These are phyloP conservation scores for Nannochloropsis salina DNA, from an alignment of 108 stramenopile genomes.

Conservation along the genomic window DNA sequence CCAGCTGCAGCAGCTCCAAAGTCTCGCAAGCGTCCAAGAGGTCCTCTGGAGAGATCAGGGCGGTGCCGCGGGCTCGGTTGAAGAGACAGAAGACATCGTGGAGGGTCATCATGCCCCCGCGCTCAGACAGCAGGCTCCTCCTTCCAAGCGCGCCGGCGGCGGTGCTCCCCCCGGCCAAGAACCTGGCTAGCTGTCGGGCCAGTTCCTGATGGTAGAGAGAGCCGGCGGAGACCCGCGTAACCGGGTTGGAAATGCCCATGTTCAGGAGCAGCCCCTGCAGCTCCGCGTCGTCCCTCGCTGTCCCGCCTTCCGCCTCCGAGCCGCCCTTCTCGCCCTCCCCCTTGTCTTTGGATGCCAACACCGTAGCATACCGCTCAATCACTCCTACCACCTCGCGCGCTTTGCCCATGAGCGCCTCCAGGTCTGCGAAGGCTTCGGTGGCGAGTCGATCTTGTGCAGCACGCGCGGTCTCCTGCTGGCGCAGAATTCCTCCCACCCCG, in stretches of 20 bases:
- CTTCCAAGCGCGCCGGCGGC: constrained; percentile 17
- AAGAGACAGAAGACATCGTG: constrained; percentile 60
- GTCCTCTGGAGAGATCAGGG: constrained; percentile 91
- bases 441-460: constrained; percentile 36
- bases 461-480: constrained; percentile 41
- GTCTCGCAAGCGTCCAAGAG: constrained; percentile 65
- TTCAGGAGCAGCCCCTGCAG: constrained; percentile 28
- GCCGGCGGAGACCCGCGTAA: constrained; percentile 68
- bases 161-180: constrained; percentile 75
- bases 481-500: constrained; percentile 46
- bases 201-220: constrained; percentile 72
- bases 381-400: constrained; percentile 47
- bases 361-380: constrained; percentile 38
- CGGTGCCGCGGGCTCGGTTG: constrained; percentile 91
- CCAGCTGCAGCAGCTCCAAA: constrained; percentile 64
- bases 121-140: background rate
- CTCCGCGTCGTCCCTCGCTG: constrained; percentile 25
- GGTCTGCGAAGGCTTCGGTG: constrained; percentile 47
- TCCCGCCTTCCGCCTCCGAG: background rate
- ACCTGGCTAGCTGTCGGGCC: constrained; percentile 89
- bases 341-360: constrained; percentile 24
- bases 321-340: background rate
- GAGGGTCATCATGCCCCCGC: constrained; percentile 58
- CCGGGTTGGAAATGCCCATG: constrained; percentile 88
- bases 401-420: constrained; percentile 44